A percentile compares a stretch with the other conserved stretches of the same genome.
Evolutionary conservation across 345 rosid genomes (phyloP).

Genomic region (Ricinus communis): DNA sequence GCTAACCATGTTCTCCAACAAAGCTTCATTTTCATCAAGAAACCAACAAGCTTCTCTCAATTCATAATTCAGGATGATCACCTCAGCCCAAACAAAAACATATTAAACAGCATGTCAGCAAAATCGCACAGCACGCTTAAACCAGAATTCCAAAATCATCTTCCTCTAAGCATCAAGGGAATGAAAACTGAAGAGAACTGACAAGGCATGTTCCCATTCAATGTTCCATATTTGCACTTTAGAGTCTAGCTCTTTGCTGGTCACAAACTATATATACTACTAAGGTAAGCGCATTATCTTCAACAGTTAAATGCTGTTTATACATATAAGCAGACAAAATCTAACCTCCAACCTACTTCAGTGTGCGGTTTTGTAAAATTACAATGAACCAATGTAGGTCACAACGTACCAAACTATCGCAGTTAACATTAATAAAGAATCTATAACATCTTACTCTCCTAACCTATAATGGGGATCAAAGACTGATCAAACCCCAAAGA

Average conservation of each 20-base stretch:
- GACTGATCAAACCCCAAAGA: conserved; percentile 11
- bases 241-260: not conserved
- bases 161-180: not conserved
- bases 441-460: conserved; percentile 15
- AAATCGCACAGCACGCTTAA: not conserved
- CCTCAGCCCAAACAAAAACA: too few relatives aligned
- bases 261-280: not conserved
- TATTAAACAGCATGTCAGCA: not conserved
- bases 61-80: too few relatives aligned
- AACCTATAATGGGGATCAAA: conserved; percentile 19
- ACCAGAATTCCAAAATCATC: not conserved
- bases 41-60: too few relatives aligned
- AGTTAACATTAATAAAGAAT: conserved; percentile 9
- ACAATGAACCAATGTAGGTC: conserved; percentile 16
- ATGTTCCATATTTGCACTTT: not conserved
- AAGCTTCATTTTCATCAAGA: too few relatives aligned
- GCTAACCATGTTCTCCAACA: too few relatives aligned
- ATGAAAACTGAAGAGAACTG: not conserved
- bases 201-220: not conserved
- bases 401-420: conserved; percentile 10
- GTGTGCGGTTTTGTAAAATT: conserved; percentile 2
- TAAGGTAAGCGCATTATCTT: not conserved
- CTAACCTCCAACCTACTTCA: not conserved
- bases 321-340: conserved; percentile 4
- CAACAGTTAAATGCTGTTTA: not conserved